Evolutionary conservation across 495 filamentous ascomycete species (phyloP).

Genomic region (Penicillium cosmopolitanum): DNA sequence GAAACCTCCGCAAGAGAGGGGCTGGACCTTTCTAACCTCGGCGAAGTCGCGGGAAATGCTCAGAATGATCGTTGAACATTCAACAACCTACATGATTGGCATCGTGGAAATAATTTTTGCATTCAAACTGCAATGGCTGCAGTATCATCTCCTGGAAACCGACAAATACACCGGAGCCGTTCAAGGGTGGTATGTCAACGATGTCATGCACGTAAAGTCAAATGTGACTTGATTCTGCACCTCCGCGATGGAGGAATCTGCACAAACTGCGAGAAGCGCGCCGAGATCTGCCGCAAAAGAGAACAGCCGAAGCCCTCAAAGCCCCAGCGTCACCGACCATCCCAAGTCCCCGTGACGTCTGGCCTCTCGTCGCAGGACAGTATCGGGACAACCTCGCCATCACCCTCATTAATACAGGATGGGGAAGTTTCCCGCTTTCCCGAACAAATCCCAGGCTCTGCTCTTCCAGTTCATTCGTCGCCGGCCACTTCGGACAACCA

Average conservation of each 20-base stretch:
- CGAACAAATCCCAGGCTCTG: background rate
- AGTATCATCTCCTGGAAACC: background rate
- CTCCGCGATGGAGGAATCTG: background rate
- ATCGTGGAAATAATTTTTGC: background rate
- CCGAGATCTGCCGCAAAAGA: background rate
- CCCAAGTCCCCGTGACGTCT: background rate
- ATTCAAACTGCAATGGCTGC: background rate
- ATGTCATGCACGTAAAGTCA: constrained; percentile 1
- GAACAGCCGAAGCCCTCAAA: background rate
- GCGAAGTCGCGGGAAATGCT: background rate
- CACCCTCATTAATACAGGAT: background rate
- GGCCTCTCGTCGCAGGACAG: background rate
- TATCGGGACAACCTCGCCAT: background rate
- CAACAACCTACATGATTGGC: background rate
- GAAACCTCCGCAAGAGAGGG: background rate
- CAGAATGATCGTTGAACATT: background rate
- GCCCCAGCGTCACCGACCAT: background rate
- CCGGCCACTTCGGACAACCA: background rate
- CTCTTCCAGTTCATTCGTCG: background rate
- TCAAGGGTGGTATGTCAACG: background rate
- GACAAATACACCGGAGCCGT: background rate
- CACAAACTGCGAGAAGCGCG: background rate
- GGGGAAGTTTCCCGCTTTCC: background rate
- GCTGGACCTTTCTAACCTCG: background rate
- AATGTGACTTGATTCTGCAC: background rate